Conservation (phyloP, 1,284 basidiomycete species). For the Dichomitus squalens region DNA sequence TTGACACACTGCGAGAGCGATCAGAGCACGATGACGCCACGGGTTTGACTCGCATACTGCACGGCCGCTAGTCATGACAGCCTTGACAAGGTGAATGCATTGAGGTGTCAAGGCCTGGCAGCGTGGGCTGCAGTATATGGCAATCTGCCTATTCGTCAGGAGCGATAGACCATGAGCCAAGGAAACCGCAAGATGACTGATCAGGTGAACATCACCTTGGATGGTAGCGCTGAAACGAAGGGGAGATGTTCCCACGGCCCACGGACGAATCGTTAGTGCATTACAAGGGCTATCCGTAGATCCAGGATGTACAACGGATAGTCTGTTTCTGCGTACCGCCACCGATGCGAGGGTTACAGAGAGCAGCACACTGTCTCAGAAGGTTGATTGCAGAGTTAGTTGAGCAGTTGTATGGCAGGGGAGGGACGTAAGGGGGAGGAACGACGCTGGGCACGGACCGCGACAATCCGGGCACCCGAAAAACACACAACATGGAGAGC, state of each 20-base stretch:
- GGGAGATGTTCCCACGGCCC: not conserved
- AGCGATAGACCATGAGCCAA: not conserved
- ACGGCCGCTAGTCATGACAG: not conserved
- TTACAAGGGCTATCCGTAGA: too few species aligned
- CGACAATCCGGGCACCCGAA: too few species aligned
- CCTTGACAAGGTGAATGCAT: not conserved
- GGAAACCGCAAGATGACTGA: not conserved
- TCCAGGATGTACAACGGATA: too few species aligned
- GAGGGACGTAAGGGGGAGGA: too few species aligned
- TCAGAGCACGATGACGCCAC: not conserved
- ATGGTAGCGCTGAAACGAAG: not conserved
- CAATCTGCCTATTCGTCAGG: not conserved
- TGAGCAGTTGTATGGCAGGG: too few species aligned
- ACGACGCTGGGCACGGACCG: too few species aligned
- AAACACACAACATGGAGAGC: too few species aligned
- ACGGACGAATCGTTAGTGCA: not conserved
- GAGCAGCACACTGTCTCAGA: too few species aligned
- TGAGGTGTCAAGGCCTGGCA: not conserved
- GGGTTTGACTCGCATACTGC: not conserved
- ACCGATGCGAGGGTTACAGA: too few species aligned
- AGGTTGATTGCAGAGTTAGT: too few species aligned
- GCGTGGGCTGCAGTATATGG: not conserved
- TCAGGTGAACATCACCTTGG: not conserved
- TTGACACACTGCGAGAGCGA: not conserved
- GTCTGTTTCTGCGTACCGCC: too few species aligned